These are phyloP conservation scores for Lactarius sanguifluus DNA, from an alignment of 768 basidiomycete genomes.

Conservation along the genomic window DNA sequence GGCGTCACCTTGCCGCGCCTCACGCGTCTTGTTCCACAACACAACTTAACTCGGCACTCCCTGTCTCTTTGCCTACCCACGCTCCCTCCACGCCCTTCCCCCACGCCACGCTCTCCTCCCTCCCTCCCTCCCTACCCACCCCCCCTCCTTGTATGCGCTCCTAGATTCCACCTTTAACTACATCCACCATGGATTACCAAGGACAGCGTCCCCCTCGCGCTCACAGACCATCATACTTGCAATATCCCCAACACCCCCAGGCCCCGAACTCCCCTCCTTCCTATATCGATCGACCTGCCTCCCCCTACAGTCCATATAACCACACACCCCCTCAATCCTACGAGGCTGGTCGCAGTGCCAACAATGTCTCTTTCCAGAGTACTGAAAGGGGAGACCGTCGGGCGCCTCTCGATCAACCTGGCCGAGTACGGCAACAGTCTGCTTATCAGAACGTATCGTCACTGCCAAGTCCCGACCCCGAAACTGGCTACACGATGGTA, in stretches of 20 bases:
- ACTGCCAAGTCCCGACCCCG: conserved; percentile 38
- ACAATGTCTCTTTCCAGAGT: conserved; percentile 67
- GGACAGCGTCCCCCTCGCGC: conserved; percentile 42
- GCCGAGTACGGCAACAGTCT: conserved; percentile 47
- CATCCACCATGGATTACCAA: conserved; percentile 36
- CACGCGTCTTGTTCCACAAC: neutral
- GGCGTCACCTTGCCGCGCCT: neutral
- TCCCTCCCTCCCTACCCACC: conserved; percentile 22
- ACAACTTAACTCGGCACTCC: conserved; percentile 13
- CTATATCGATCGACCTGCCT: conserved; percentile 28
- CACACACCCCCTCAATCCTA: conserved; percentile 26
- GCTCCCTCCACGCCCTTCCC: conserved; percentile 25
- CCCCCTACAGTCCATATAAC: conserved; percentile 31
- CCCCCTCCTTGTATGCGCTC: conserved; percentile 19
- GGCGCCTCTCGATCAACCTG: conserved; percentile 54
- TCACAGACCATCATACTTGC: conserved; percentile 33
- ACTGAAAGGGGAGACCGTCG: conserved; percentile 69
- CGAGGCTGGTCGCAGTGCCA: conserved; percentile 17
- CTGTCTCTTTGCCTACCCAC: conserved; percentile 20
- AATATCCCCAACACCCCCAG: conserved; percentile 31
- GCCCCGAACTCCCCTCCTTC: conserved; percentile 32
- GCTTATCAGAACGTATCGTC: conserved; percentile 49
- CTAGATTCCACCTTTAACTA: conserved; percentile 6
- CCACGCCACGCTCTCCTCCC: conserved; percentile 44
- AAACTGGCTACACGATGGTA: conserved; percentile 35